Evolutionary conservation across 2,329 filamentous ascomycete species (phyloP), one percentile per base, ranked within the genome.

Genomic region (Phaeomoniella chlamydospora): DNA sequence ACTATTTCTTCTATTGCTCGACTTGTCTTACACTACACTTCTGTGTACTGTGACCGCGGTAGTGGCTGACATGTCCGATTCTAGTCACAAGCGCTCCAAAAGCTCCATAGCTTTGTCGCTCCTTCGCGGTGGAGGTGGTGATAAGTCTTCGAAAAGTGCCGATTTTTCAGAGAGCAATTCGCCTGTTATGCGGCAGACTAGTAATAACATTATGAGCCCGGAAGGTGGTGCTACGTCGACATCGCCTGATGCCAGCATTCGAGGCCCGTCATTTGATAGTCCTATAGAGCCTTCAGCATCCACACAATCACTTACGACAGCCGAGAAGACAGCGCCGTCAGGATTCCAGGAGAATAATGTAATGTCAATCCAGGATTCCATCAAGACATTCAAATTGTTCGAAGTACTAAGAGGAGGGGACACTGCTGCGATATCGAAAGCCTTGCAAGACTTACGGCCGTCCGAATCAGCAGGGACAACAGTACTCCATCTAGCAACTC

Each of bases 331-430:
- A 39, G 54, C 47, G 41, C 54, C 40, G 51, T 47, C 36, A 49
- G 43, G 40, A 50, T 41, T 50, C 43, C 47, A 51, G 40, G 46
- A 54, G 49, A 40, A 50, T 37, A 49, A 43, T 18, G 52, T 49
- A 42, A 56, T 62, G 42, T 77, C 74, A 15, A 81, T 98, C 39
- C 87, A 98, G 54, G 86, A 94, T 57, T 94, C 88, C 0, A 85
- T 98, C 36, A 77, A 81, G 52, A 87, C 93, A 45, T 98, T 98
- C 58, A 78, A 87, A 45, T 75, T 94, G 33, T 94, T 96, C 52
- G 90, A 96, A 61, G 81, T 87, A 30, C 65, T 98, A 44, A 75
- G 88, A 45, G 90, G 74, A 54, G 90, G 90, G 37, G 88, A 98
- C 55, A 93, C 85, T 1, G 79, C 78, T 11, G 83, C 82, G 26